These are phyloP conservation scores for Diaporthe ampelina DNA, from an alignment of 2,329 filamentous ascomycete genomes.

Conservation along the genomic window DNA sequence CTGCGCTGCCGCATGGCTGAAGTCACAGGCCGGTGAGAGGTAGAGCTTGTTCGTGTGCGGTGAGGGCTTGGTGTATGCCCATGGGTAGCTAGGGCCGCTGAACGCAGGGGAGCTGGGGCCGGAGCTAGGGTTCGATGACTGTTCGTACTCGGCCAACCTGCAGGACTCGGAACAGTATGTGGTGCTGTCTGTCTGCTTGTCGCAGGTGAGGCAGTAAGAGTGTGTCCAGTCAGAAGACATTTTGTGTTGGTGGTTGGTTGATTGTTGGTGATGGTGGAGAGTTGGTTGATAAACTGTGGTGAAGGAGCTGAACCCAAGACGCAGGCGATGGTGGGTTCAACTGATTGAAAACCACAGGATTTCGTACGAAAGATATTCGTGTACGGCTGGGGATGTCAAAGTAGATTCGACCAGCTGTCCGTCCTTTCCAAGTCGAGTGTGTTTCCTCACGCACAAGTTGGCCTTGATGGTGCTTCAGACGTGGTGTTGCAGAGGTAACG, in stretches of 20 bases:
- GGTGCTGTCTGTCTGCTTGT: conserved; percentile 85
- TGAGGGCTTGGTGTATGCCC: conserved; percentile 51
- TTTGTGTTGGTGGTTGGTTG: conserved; percentile 50
- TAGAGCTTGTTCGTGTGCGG: conserved; percentile 67
- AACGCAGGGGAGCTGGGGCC: conserved; percentile 70
- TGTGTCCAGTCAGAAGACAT: conserved; percentile 82
- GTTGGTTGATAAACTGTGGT: neutral
- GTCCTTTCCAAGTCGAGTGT: conserved; percentile 1
- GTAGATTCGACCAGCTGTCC: neutral
- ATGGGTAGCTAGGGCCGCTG: conserved; percentile 64
- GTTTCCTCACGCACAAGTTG: neutral
- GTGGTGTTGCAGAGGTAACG: conserved; percentile 7
- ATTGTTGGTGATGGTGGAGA: neutral
- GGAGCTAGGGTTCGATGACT: conserved; percentile 67
- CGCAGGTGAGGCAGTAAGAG: conserved; percentile 94
- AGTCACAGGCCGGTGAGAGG: conserved; percentile 83
- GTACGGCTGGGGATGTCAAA: neutral
- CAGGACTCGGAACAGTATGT: conserved; percentile 95
- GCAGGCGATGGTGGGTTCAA: neutral
- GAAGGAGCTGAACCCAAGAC: conserved; percentile 12
- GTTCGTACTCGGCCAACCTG: conserved; percentile 88
- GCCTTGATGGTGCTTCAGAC: neutral
- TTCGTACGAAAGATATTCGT: neutral
- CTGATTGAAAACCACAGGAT: neutral
- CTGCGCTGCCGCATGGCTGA: conserved; percentile 69